These are phyloP conservation scores for Parmelia sp. DNA, from an alignment of 495 filamentous ascomycete genomes.

Conservation along the genomic window DNA sequence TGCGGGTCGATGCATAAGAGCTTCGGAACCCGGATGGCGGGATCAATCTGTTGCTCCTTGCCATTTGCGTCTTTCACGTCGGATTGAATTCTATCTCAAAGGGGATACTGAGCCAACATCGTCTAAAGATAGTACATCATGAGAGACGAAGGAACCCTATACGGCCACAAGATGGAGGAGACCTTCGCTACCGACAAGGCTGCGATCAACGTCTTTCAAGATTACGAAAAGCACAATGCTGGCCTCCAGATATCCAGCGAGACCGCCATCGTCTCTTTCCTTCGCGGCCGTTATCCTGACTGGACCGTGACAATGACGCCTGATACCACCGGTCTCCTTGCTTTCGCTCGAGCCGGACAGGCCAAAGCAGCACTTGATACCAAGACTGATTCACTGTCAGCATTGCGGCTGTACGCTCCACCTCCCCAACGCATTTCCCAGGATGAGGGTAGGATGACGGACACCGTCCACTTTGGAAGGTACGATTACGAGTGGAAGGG, in stretches of 20 bases:
- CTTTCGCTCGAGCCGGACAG: conserved; percentile 35
- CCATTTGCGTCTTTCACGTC: background rate
- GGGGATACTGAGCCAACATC: background rate
- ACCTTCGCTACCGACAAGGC: conserved; percentile 4
- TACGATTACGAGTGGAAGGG: conserved; percentile 36
- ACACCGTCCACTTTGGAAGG: conserved; percentile 34
- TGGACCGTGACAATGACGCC: conserved; percentile 25
- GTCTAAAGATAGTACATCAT: background rate
- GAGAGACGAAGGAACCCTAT: conserved; percentile 3
- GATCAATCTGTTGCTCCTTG: background rate
- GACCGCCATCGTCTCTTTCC: conserved; percentile 22
- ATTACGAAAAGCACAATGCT: conserved; percentile 14
- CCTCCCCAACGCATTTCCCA: conserved; percentile 15
- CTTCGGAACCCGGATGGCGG: background rate
- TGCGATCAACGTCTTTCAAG: conserved; percentile 12
- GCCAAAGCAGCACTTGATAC: conserved; percentile 35
- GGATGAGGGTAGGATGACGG: conserved; percentile 27
- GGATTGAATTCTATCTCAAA: background rate
- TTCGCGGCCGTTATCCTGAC: conserved; percentile 19
- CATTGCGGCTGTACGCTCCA: conserved; percentile 14
- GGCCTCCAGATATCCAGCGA: conserved; percentile 6
- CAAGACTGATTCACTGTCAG: conserved; percentile 31
- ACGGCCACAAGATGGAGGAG: conserved; percentile 3
- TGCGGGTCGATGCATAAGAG: background rate
- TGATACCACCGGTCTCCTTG: conserved; percentile 33